A percentile compares a stretch with the other conserved stretches of the same genome.
Evolutionary conservation across 805 yeast genomes (phyloP).

Genomic region (Cyberlindnera suaveolens): DNA sequence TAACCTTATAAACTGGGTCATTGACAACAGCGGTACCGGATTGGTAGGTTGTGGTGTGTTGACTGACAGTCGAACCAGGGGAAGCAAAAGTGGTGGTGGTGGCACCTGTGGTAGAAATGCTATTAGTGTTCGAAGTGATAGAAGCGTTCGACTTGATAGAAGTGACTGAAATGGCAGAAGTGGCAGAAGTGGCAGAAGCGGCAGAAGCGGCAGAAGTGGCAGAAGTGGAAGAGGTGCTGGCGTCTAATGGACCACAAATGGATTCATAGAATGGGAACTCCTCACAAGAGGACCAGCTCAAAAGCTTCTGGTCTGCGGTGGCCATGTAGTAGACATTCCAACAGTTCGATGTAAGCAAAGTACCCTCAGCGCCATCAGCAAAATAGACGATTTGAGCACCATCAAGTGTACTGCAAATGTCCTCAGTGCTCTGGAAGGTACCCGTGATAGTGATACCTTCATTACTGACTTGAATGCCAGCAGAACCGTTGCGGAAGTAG

Average conservation of each 20-base stretch:
- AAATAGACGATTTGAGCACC: constrained; percentile 20
- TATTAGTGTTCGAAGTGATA: constrained; percentile 5
- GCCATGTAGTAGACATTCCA: constrained; percentile 18
- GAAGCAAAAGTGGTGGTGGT: background rate
- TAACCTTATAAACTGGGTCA: constrained; percentile 4
- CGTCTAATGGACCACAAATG: constrained; percentile 7
- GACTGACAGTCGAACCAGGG: background rate
- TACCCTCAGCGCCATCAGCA: constrained; percentile 8
- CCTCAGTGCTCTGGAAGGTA: constrained; percentile 7
- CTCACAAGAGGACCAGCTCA: constrained; percentile 20
- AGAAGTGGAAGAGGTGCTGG: constrained; percentile 3
- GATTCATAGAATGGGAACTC: constrained; percentile 22
- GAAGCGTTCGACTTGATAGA: constrained; percentile 3
- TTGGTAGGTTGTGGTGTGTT: background rate
- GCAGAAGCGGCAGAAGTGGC: constrained; percentile 4
- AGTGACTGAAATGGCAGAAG: constrained; percentile 1
- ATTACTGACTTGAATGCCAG: constrained; percentile 2
- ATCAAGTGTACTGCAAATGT: constrained; percentile 10
- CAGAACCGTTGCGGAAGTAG: constrained; percentile 17
- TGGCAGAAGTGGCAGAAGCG: constrained; percentile 1
- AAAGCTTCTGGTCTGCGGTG: constrained; percentile 5
- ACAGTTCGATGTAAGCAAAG: constrained; percentile 21
- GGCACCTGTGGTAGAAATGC: background rate
- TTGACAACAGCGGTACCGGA: background rate
- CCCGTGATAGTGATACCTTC: constrained; percentile 17